phyloP scores from a whole-genome alignment of 1,284 basidiomycete genomes.

The Fistulinella cinereoalba region DNA sequence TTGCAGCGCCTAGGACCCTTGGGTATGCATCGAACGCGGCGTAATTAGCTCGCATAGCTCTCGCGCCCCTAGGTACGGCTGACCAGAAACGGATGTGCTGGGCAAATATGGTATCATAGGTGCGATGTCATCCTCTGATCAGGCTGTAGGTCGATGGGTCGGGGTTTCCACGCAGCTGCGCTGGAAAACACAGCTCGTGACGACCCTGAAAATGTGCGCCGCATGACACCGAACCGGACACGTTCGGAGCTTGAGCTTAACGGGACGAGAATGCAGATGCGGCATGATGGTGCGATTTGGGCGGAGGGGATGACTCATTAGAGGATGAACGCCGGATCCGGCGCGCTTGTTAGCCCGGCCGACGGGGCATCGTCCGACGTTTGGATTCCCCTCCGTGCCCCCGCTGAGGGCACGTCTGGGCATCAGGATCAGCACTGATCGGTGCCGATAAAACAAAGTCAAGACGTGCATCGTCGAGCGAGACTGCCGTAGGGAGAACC shows the following conservation, averaged over 20 bases:
- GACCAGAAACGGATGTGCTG: slow-evolving; percentile 10
- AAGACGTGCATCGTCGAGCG: background rate
- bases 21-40: slow-evolving; percentile 4
- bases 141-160: no score
- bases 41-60: slow-evolving; percentile 13
- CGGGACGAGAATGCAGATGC: slow-evolving; percentile 18
- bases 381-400: background rate
- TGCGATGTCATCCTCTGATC: no score
- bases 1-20: slow-evolving; percentile 3
- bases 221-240: slow-evolving; percentile 7
- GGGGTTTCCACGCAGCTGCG: slow-evolving; percentile 22
- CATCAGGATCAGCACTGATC: slow-evolving; percentile 18
- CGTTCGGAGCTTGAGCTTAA: slow-evolving; percentile 25
- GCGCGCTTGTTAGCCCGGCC: slow-evolving; percentile 3
- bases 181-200: slow-evolving; percentile 8
- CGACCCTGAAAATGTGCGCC: slow-evolving; percentile 25
- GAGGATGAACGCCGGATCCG: slow-evolving; percentile 11
- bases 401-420: background rate
- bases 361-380: background rate
- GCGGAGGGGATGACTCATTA: slow-evolving; percentile 25
- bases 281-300: slow-evolving; percentile 28
- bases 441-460: slow-evolving; percentile 23
- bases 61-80: slow-evolving; percentile 1
- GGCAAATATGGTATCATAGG: slow-evolving; percentile 13
- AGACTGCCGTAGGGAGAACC: slow-evolving; percentile 29